Conservation (phyloP, 371 early-diverging fungal genomes). For the Synchytrium microbalum region DNA sequence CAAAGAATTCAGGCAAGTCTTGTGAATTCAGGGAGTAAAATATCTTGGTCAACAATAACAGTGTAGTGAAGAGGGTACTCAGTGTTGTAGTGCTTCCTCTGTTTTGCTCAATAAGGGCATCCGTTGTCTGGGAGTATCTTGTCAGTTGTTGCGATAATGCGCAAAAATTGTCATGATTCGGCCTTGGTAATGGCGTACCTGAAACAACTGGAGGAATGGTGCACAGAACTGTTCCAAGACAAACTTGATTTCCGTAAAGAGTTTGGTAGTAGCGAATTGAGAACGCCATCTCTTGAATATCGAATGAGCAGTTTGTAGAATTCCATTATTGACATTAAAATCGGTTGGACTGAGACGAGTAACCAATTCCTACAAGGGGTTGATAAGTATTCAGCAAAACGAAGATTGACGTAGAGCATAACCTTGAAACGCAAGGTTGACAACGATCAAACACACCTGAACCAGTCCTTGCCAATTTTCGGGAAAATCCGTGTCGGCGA, state of each 20-base stretch:
- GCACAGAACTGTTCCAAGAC: conserved; percentile 78
- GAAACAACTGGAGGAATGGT: conserved; percentile 72
- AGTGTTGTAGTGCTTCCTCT: conserved; percentile 53
- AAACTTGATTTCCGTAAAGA: conserved; percentile 82
- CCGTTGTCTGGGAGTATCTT: conserved; percentile 71
- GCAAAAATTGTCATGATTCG: conserved; percentile 4
- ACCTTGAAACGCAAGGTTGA: not conserved
- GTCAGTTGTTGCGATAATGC: not conserved
- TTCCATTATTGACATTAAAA: conserved; percentile 74
- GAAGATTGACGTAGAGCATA: conserved; percentile 6
- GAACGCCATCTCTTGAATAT: conserved; percentile 92
- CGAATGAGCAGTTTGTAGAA: conserved; percentile 86
- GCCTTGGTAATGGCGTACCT: conserved; percentile 31
- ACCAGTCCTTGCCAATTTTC: conserved; percentile 77
- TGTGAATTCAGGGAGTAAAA: conserved; percentile 88
- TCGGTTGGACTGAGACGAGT: conserved; percentile 67
- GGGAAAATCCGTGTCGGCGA: conserved; percentile 89
- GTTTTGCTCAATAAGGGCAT: conserved; percentile 64
- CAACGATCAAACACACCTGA: conserved; percentile 40
- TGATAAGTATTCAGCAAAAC: not conserved
- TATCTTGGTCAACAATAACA: conserved; percentile 74
- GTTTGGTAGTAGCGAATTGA: conserved; percentile 64
- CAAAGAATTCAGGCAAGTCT: conserved; percentile 94
- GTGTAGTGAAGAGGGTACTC: conserved; percentile 59
- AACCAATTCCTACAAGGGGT: conserved; percentile 54